Conservation (phyloP, 1,284 basidiomycete species). For the Puccinia novopanici region DNA sequence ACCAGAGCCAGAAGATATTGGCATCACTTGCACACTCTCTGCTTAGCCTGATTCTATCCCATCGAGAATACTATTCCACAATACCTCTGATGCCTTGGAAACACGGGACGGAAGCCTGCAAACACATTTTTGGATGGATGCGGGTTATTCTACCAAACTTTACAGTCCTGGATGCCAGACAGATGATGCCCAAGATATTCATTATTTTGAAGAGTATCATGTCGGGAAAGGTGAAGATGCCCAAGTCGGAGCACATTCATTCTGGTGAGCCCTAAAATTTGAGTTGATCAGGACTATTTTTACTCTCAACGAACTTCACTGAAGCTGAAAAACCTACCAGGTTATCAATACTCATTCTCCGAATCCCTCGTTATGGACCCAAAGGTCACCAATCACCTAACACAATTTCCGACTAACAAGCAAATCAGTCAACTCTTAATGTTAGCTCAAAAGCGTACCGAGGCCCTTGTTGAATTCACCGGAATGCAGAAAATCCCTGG, state of each 20-base stretch:
- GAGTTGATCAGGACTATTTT: background rate
- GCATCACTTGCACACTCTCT: too few relatives aligned
- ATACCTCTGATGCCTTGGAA: background rate
- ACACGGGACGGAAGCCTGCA: background rate
- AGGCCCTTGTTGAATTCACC: background rate
- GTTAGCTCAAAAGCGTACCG: slow-evolving; percentile 2
- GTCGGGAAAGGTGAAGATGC: slow-evolving; percentile 20
- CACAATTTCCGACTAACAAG: background rate
- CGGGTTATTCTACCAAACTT: too few relatives aligned
- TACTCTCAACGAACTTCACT: background rate
- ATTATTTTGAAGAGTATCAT: slow-evolving; percentile 20
- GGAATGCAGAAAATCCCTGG: slow-evolving; percentile 23
- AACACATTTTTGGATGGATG: too few relatives aligned
- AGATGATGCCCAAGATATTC: slow-evolving; percentile 26
- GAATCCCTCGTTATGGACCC: background rate
- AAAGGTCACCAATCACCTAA: background rate
- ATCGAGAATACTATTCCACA: background rate
- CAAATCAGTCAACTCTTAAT: background rate
- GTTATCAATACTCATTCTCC: slow-evolving; percentile 12
- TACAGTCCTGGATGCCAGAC: background rate
- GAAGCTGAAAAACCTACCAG: background rate
- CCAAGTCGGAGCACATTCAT: slow-evolving; percentile 18
- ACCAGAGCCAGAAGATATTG: background rate
- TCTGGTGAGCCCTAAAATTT: slow-evolving; percentile 5
- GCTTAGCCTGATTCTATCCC: too few relatives aligned